Base-by-base conservation (phyloP, 306 rosid genomes). In the Trifolium fragiferum region DNA sequence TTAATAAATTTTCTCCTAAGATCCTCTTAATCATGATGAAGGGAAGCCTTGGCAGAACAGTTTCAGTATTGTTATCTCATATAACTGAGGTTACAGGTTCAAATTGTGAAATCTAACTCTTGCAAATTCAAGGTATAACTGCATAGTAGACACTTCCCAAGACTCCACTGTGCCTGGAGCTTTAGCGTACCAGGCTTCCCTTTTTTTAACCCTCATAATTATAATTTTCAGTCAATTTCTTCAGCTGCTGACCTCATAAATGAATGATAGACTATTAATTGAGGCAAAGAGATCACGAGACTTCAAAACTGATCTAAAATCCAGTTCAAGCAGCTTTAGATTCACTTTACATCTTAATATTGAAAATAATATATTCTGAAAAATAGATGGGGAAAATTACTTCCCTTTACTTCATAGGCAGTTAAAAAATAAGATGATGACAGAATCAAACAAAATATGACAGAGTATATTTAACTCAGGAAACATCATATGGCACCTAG, bases 401-500 rank as follows among this genome's bases (percentile, higher is more conserved):
- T 58, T 74, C 66, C 10, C 13, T 61, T 23, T 32, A 62, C 25
- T 69, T 69, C 43, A 70, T 35, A 53, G 62, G 46, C 46, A 41
- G 68, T 12, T n/a, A 62, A 73, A 49, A 47, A 72, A 1, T 2
- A 72, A 43, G 12, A 53, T 14, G 10, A 49, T 67, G 49, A 54
- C 19, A 66, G 58, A 41, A 64, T 20, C 68, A 59, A 53, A 58
- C 20, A 46, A 49, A 30, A 55, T 3, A 75, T 40, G 76, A 71
- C 27, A n/a, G 49, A 63, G 50, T 77, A 72, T 49, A 73, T 37
- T 57, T 51, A 64, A 70, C 12, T 68, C 41, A 18, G 62, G 41
- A 80, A 75, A 82, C 40, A 10, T 58, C 62, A 67, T 54, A 20
- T 10, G 59, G 82, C 82, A 93, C 98, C 98, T 91, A 75, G 84